Conservation (phyloP, 2,329 filamentous ascomycete genomes). For the Eurotiales sp. region DNA sequence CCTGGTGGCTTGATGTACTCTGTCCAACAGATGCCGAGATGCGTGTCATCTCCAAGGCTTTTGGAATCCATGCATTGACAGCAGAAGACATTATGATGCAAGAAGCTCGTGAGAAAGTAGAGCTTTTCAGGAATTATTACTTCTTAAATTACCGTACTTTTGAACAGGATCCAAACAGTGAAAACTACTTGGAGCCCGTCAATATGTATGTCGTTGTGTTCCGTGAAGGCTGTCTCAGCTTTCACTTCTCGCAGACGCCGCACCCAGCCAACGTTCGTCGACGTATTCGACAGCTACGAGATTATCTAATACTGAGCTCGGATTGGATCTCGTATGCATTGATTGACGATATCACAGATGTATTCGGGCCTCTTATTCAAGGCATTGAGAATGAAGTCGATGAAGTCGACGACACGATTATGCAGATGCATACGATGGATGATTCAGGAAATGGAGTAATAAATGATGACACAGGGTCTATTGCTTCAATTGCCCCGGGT, state of each 20-base stretch:
- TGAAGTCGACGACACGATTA: slow-evolving; percentile 88
- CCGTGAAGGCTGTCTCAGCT: slow-evolving; percentile 88
- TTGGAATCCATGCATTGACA: slow-evolving; percentile 92
- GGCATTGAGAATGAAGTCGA: slow-evolving; percentile 95
- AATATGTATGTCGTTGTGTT: slow-evolving; percentile 99
- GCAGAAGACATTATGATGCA: slow-evolving; percentile 97
- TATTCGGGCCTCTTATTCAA: slow-evolving; percentile 88
- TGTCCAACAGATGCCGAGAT: slow-evolving; percentile 92
- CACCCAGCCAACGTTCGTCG: slow-evolving; percentile 94
- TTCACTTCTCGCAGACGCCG: slow-evolving; percentile 94
- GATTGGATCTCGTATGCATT: slow-evolving; percentile 99
- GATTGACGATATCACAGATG: slow-evolving; percentile 97
- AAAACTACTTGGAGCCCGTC: slow-evolving; percentile 88
- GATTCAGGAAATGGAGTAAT: slow-evolving; percentile 39
- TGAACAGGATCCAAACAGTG: slow-evolving; percentile 85
- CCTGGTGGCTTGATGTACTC: slow-evolving; percentile 94
- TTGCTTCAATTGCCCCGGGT: slow-evolving; percentile 46
- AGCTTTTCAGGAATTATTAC: slow-evolving; percentile 96
- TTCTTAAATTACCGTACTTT: slow-evolving; percentile 98
- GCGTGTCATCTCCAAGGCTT: slow-evolving; percentile 87
- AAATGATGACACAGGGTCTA: slow-evolving; percentile 30
- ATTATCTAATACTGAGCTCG: slow-evolving; percentile 86
- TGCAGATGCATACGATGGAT: slow-evolving; percentile 65
- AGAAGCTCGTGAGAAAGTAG: slow-evolving; percentile 95
- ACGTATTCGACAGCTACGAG: slow-evolving; percentile 85